These are phyloP conservation scores for Glutinoglossum americanum DNA, from an alignment of 495 filamentous ascomycete species.

Conservation along the genomic window DNA sequence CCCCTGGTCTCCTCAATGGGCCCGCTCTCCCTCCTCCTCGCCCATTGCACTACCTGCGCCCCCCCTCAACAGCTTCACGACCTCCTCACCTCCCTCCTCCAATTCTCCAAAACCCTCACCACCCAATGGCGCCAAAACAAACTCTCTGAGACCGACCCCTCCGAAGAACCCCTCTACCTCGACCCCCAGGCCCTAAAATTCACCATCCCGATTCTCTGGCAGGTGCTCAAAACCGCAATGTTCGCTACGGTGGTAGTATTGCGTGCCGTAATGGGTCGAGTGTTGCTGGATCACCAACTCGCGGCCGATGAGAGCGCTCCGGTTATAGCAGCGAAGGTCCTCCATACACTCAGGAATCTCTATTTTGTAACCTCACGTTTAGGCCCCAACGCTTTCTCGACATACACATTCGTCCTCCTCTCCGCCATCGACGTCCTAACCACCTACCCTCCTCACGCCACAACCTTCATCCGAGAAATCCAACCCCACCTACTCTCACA, in stretches of 20 bases:
- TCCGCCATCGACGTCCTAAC: constrained; percentile 76
- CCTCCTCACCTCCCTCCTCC: constrained; percentile 33
- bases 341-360: constrained; percentile 60
- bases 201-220: constrained; percentile 65
- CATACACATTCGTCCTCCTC: constrained; percentile 69
- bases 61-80: no score
- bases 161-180: constrained; percentile 49
- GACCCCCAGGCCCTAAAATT: constrained; percentile 42
- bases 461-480: constrained; percentile 47
- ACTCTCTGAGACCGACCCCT: constrained; percentile 59
- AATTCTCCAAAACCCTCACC: constrained; percentile 49
- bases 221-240: constrained; percentile 54
- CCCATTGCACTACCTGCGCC: no score
- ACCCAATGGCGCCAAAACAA: constrained; percentile 74
- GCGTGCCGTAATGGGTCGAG: constrained; percentile 47
- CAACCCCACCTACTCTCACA: constrained; percentile 31
- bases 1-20: constrained; percentile 64
- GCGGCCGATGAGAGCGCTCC: constrained; percentile 39
- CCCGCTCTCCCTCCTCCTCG: constrained; percentile 52
- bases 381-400: constrained; percentile 50
- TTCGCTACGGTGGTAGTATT: constrained; percentile 62
- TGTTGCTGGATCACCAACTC: constrained; percentile 31
- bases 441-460: constrained; percentile 44
- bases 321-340: constrained; percentile 45
- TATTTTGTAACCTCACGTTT: constrained; percentile 73